Percentiles rank a stretch among this genome's conserved stretches.
phyloP scores from a whole-genome alignment of 306 rosid species.

The Ammopiptanthus mongolicus region DNA sequence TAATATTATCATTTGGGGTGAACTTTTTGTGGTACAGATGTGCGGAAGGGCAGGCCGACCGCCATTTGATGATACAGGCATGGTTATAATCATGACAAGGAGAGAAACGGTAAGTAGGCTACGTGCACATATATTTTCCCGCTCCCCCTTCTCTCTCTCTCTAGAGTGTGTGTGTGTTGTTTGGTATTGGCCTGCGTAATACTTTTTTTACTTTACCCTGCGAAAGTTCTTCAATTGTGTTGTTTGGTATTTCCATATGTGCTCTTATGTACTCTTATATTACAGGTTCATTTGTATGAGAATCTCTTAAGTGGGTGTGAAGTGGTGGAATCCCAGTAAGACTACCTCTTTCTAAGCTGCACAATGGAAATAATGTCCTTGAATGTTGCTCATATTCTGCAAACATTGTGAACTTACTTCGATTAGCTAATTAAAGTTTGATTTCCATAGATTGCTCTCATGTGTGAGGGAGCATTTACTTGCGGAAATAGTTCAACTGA shows the following conservation, averaged over 20 bases:
- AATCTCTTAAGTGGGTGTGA: constrained; percentile 94
- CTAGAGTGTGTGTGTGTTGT: neutral
- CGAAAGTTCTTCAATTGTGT: constrained; percentile 11
- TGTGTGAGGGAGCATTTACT: constrained; percentile 94
- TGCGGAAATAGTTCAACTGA: constrained; percentile 93
- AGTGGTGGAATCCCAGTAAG: constrained; percentile 96
- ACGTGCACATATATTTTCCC: constrained; percentile 11
- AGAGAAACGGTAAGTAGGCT: constrained; percentile 66
- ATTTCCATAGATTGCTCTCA: constrained; percentile 60
- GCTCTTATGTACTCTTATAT: constrained; percentile 20
- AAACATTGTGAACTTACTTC: constrained; percentile 1
- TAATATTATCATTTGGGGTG: neutral
- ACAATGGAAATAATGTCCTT: neutral
- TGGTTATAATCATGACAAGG: constrained; percentile 97
- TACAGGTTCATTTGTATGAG: constrained; percentile 90
- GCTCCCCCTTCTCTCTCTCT: neutral
- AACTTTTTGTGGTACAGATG: constrained; percentile 53
- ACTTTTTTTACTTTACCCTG: neutral
- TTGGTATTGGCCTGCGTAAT: neutral
- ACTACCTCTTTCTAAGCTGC: constrained; percentile 8
- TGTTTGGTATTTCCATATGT: too few species aligned
- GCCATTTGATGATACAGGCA: constrained; percentile 96
- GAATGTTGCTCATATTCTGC: constrained; percentile 10
- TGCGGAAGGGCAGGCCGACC: constrained; percentile 98
- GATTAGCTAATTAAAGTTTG: constrained; percentile 24